A percentile compares a stretch with the other conserved stretches of the same genome.
Conservation (phyloP, 768 basidiomycete genomes). For the Macrocybe gigantea region DNA sequence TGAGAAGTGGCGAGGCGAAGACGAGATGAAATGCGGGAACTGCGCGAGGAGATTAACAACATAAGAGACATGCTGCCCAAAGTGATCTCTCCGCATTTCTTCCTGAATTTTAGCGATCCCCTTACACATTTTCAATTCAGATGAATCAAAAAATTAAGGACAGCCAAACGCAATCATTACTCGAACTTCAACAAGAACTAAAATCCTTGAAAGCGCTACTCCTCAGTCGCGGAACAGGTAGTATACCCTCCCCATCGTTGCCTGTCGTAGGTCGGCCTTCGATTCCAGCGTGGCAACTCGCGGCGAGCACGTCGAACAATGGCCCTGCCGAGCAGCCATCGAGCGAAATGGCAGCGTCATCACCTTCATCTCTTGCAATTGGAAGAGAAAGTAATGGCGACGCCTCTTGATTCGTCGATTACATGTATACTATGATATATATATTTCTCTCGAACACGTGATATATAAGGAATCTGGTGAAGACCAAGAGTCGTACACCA, state of each 20-base stretch:
- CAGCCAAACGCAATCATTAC: conserved; percentile 72
- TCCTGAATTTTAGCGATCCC: conserved; percentile 1
- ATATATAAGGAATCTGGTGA: not conserved
- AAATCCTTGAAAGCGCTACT: conserved; percentile 91
- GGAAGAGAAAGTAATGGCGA: conserved; percentile 55
- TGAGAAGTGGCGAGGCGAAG: conserved; percentile 72
- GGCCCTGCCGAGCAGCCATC: conserved; percentile 5
- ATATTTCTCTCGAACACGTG: not conserved
- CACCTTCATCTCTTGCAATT: conserved; percentile 22
- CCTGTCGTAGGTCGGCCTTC: conserved; percentile 54
- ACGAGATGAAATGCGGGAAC: conserved; percentile 89
- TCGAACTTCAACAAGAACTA: conserved; percentile 89
- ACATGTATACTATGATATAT: not conserved
- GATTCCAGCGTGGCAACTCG: conserved; percentile 91
- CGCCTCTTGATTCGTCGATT: conserved; percentile 1
- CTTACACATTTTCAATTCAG: conserved; percentile 30
- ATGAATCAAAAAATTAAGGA: conserved; percentile 95
- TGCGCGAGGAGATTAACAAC: conserved; percentile 86
- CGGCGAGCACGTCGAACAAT: conserved; percentile 13
- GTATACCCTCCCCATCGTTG: conserved; percentile 46
- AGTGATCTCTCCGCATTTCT: conserved; percentile 37
- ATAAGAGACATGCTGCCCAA: conserved; percentile 91
- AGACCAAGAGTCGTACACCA: not conserved
- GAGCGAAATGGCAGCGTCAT: conserved; percentile 9
- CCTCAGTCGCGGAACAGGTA: conserved; percentile 59